Base-by-base conservation (phyloP, 768 basidiomycete species). In the Panus rudis region DNA sequence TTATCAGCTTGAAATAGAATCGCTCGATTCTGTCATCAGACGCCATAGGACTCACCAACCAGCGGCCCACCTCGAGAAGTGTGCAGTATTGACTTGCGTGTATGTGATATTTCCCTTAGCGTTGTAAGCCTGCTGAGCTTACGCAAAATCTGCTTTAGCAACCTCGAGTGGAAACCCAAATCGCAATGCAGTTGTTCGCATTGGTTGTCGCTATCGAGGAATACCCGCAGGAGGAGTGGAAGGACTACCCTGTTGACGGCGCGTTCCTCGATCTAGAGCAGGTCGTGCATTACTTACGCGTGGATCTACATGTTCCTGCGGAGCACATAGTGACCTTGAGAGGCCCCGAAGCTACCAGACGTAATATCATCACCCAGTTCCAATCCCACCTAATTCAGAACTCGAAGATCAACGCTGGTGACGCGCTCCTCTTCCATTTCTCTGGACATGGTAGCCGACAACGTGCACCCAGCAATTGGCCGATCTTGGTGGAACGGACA, bases 381-480 rank as follows among this genome's bases (percentile, higher is more conserved):
- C 6, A 32, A 27, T 13, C 11, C 7, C 45, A 41, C 33, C 39
- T 46, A 19, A 41, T 46, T 4, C 14, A 41, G 22, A 46, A 46
- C 31, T 17, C 13, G 10, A 24, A 46, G 16, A 46, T 46, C n/a
- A 19, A 28, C 11, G 14, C 25, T 14, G 45, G 45, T 3, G 45
- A 46, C 24, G 39, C 45, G 16, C 30, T 46, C 4, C 16, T 46
- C 14, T 40, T 46, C 32, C 30, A 31, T 32, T 46, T 30, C 39
- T 39, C 45, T 10, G 45, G 45, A 12, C 45, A 46, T 26, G 45
- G 45, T 3, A 41, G 39, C 26, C 45, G 39, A 4, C 30, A 11
- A 3, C 13, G 6, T 8, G 45, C 45, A 6, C 39, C 39, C 3
- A 6, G n/a, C 14, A 22, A 21, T 3, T 46, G 45, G 45, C 11